phyloP scores from a whole-genome alignment of 129 eudicot genomes.

The Artemisia argyi region DNA sequence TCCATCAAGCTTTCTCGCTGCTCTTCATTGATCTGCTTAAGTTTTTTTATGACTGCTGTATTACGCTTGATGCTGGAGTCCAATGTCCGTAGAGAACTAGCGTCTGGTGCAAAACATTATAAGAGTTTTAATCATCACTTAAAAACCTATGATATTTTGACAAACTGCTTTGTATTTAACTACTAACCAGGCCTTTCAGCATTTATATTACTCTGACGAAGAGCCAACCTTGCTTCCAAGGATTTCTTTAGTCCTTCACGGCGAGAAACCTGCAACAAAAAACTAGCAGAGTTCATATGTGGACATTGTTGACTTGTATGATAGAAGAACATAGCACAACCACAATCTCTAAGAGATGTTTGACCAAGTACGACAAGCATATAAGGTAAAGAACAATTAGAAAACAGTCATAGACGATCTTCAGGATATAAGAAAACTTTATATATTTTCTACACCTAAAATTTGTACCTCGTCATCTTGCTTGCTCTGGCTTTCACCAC shows the following conservation, averaged over 20 bases:
- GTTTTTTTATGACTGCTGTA: conserved; percentile 92
- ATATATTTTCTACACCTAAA: conserved; percentile 15
- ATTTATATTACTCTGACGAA: conserved; percentile 78
- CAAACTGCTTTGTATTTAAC: background rate
- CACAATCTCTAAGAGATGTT: background rate
- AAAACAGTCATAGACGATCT: background rate
- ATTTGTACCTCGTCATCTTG: conserved; percentile 65
- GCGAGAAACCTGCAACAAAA: conserved; percentile 69
- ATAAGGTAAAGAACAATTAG: too few relatives aligned
- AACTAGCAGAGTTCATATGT: background rate
- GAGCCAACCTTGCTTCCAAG: conserved; percentile 59
- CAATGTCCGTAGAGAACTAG: conserved; percentile 73
- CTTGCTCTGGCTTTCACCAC: conserved; percentile 61
- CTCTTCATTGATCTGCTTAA: conserved; percentile 92
- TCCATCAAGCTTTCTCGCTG: conserved; percentile 93
- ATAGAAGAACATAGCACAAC: background rate
- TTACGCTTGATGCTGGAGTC: conserved; percentile 98
- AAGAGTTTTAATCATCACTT: background rate
- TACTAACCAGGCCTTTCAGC: conserved; percentile 91
- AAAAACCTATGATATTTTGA: background rate
- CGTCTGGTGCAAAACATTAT: conserved; percentile 44
- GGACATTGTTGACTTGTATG: background rate
- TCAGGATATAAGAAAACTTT: background rate
- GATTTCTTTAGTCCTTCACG: conserved; percentile 87
- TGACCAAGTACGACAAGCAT: conserved; percentile 2